Base-by-base conservation (phyloP, 345 rosid species). In the Cardamine occulta region DNA sequence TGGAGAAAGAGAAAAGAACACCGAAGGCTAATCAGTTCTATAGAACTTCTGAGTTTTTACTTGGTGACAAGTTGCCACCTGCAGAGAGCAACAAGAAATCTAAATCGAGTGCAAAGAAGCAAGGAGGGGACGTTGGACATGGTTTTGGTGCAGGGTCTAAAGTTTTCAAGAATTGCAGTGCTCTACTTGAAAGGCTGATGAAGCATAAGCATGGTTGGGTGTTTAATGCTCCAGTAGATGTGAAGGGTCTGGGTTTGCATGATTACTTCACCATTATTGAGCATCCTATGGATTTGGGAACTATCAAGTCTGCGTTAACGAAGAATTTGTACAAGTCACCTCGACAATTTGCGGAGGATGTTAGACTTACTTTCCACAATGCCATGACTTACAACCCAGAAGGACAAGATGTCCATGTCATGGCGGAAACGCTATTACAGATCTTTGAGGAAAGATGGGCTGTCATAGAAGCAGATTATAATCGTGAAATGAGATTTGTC, bases 131-230 rank as follows among this genome's bases (percentile, higher is more conserved):
- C 10, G 28, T 57, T 35, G 91, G 86, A 23, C 83, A 76, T 79
- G 91, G 88, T 13, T 87, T 85, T 82, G 85, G 86, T 28, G 49
- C 81, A 21, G 82, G 87, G 11, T 79, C 82, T 51, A 91, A 92
- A 78, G 48, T 86, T 68, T 90, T 83, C 74, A 91, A 88, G 86
- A 87, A 70, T 73, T 95, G 98, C 63, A 81, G 78, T 80, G 70
- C 93, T 57, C 81, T 95, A 80, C 96, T 95, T 62, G 98, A 93
- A 74, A 89, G 82, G 74, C 75, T 95, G 84, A 90, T 95, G 94
- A 95, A 90, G 86, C 98, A 95, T 78, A 88, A 86, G 83, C 89
- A 89, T 81, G 98, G 94, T 66, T 95, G 99, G 99, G 98, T 95
- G 67, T 95, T 93, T 58, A 89, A 95, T 83, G 42, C 82, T 57